Conservation (phyloP, 768 basidiomycete species). For the Panaeolus papilionaceus region DNA sequence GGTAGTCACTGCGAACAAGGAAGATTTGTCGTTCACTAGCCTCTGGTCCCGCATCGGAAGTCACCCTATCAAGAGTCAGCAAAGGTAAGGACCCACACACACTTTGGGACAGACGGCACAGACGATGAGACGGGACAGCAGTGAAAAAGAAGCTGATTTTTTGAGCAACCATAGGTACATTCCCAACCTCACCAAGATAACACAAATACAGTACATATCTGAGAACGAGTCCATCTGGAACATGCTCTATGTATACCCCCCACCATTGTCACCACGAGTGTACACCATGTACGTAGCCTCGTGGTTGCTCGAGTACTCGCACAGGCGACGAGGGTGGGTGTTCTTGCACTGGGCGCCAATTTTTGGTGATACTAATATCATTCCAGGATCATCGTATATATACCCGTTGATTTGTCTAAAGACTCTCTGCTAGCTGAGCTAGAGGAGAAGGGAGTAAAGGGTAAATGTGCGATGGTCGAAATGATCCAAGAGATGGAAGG, state of each 20-base stretch:
- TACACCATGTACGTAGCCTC: slow-evolving; percentile 64
- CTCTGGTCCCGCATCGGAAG: neutral
- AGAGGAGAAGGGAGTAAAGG: slow-evolving; percentile 61
- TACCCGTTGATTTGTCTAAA: slow-evolving; percentile 61
- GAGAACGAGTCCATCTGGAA: slow-evolving; percentile 64
- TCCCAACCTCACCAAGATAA: slow-evolving; percentile 57
- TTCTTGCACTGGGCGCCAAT: neutral
- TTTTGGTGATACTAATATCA: slow-evolving; percentile 4
- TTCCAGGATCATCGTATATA: slow-evolving; percentile 47
- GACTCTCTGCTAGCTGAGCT: slow-evolving; percentile 49
- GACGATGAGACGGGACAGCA: neutral
- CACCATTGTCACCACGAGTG: slow-evolving; percentile 64
- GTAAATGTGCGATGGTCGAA: slow-evolving; percentile 62
- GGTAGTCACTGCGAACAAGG: neutral
- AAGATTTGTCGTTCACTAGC: neutral
- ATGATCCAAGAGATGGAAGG: slow-evolving; percentile 55
- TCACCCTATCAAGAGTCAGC: neutral
- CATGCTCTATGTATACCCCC: slow-evolving; percentile 57
- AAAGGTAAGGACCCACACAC: neutral
- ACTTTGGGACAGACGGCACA: neutral
- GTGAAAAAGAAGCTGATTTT: neutral
- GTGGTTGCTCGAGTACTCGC: slow-evolving; percentile 45
- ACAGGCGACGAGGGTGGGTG: slow-evolving; percentile 52
- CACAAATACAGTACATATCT: slow-evolving; percentile 57
- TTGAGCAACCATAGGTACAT: slow-evolving; percentile 49